These are phyloP conservation scores for Globisporangium nagaii DNA, from an alignment of 352 stramenopile species.

Conservation along the genomic window DNA sequence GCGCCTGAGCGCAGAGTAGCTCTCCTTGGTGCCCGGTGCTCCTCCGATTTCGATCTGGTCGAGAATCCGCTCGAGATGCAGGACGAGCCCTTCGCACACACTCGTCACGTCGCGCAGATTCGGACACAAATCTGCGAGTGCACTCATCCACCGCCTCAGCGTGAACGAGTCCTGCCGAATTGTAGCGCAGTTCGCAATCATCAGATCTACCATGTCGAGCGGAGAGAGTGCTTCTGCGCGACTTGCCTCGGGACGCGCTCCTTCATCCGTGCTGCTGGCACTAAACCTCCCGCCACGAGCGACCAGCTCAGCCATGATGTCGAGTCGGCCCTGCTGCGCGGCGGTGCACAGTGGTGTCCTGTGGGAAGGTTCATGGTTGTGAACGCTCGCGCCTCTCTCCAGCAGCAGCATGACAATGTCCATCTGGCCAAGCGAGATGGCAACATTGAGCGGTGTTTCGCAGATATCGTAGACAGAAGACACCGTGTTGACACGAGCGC, in stretches of 20 bases:
- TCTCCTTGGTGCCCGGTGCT: background rate
- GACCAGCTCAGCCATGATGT: background rate
- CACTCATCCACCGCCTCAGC: background rate
- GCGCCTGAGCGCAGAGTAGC: background rate
- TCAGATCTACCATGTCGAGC: background rate
- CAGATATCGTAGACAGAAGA: background rate
- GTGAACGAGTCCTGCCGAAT: background rate
- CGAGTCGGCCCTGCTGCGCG: background rate
- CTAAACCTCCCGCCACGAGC: background rate
- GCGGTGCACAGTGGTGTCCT: background rate
- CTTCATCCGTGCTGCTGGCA: background rate
- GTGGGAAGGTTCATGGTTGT: too few relatives aligned
- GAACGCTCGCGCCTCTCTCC: background rate
- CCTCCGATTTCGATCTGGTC: background rate
- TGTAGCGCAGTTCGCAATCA: background rate
- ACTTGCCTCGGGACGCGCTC: background rate
- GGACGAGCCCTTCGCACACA: background rate
- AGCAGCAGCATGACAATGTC: background rate
- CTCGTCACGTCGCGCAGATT: background rate
- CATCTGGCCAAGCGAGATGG: background rate
- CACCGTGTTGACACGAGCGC: background rate
- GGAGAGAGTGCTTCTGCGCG: background rate
- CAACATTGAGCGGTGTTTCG: background rate
- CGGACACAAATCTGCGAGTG: background rate
- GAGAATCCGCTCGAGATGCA: background rate